phyloP scores from a whole-genome alignment of 1,284 basidiomycete genomes.

The Termitomyces sp. region DNA sequence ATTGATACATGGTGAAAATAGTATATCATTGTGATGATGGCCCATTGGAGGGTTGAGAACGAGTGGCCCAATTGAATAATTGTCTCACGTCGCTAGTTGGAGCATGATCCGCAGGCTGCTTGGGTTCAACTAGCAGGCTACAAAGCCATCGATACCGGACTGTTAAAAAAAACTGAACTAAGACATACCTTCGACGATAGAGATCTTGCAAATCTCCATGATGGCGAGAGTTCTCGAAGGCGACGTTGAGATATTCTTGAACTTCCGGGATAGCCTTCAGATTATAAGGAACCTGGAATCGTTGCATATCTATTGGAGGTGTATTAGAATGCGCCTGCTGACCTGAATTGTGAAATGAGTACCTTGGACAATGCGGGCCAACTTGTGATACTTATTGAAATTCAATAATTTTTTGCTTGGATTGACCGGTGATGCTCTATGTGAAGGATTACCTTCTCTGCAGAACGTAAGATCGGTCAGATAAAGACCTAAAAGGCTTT shows the following conservation, averaged over 20 bases:
- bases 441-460: constrained; percentile 88
- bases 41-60: constrained; percentile 35
- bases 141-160: constrained; percentile 9
- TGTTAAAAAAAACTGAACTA: constrained; percentile 1
- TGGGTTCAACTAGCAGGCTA: constrained; percentile 76
- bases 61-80: constrained; percentile 71
- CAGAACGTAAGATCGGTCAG: constrained; percentile 94
- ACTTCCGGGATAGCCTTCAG: constrained; percentile 82
- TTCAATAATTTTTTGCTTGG: constrained; percentile 84
- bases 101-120: constrained; percentile 65
- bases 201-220: constrained; percentile 77
- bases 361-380: constrained; percentile 87
- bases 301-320: constrained; percentile 70
- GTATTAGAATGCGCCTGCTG: background rate
- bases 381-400: constrained; percentile 92
- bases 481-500: constrained; percentile 57
- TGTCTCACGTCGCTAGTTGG: constrained; percentile 67
- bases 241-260: constrained; percentile 69
- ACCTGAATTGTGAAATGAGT: constrained; percentile 11
- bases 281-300: constrained; percentile 86
- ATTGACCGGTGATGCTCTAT: constrained; percentile 75
- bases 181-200: constrained; percentile 68
- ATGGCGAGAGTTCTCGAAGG: constrained; percentile 67
- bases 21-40: constrained; percentile 20
- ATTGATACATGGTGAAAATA: constrained; percentile 10